phyloP scores from a whole-genome alignment of 441 rosid species.

The Omphalea diandra region DNA sequence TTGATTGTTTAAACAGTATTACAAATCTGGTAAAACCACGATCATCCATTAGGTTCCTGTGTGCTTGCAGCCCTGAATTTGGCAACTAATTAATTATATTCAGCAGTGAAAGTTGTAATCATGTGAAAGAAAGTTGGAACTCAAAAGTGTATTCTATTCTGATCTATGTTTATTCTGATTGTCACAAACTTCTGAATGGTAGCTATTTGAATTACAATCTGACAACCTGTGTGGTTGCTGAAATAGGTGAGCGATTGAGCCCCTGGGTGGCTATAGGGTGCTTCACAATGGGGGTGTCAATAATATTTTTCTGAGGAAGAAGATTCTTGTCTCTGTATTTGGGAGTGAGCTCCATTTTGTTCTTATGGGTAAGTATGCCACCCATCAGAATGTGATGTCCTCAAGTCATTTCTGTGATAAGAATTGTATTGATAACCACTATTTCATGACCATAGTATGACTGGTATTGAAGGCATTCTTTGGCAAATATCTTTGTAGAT shows the following conservation, averaged over 20 bases:
- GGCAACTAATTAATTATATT: neutral
- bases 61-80: neutral
- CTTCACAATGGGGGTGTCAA: conserved; percentile 76
- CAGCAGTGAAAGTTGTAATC: neutral
- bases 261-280: conserved; percentile 94
- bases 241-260: conserved; percentile 87
- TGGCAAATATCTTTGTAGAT: conserved; percentile 9
- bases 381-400: conserved; percentile 14
- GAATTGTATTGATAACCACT: conserved; percentile 16
- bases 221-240: conserved; percentile 20
- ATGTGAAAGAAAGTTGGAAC: conserved; percentile 2
- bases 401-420: conserved; percentile 16
- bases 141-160: neutral
- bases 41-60: neutral
- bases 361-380: conserved; percentile 15
- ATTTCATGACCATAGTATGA: conserved; percentile 21
- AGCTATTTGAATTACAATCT: conserved; percentile 11
- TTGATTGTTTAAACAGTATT: no score
- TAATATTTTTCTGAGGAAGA: conserved; percentile 53
- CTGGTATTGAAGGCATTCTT: conserved; percentile 19
- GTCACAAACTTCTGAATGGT: conserved; percentile 1
- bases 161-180: neutral
- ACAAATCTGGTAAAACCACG: neutral
- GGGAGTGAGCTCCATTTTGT: conserved; percentile 30
- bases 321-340: conserved; percentile 15